These are phyloP conservation scores for Chalciporus pseudorubinellus DNA, from an alignment of 768 basidiomycete genomes.

Conservation along the genomic window DNA sequence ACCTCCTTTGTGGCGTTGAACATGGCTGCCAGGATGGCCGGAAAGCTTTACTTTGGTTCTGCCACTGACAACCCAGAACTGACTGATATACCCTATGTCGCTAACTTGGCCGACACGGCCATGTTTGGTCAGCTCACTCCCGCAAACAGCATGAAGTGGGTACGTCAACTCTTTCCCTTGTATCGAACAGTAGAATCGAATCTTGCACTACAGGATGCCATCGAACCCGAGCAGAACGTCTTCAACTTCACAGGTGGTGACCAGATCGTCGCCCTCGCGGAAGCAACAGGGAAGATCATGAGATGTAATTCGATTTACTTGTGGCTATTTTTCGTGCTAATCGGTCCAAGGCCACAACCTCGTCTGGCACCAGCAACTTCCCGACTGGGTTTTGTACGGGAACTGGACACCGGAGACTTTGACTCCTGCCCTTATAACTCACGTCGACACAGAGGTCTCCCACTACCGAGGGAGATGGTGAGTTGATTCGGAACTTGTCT, in stretches of 20 bases:
- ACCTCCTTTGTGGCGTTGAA: slow-evolving; percentile 25
- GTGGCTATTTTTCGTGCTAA: neutral
- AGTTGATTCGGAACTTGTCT: neutral
- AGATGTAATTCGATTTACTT: slow-evolving; percentile 9
- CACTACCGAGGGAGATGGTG: slow-evolving; percentile 16
- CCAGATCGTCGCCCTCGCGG: slow-evolving; percentile 18
- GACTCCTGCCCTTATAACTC: slow-evolving; percentile 15
- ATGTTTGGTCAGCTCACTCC: slow-evolving; percentile 23
- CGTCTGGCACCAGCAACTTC: slow-evolving; percentile 18
- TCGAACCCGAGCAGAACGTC: slow-evolving; percentile 24
- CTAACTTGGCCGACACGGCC: slow-evolving; percentile 3
- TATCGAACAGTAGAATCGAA: neutral
- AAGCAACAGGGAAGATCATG: slow-evolving; percentile 18
- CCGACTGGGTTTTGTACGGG: slow-evolving; percentile 15
- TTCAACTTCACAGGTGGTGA: slow-evolving; percentile 24
- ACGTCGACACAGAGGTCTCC: slow-evolving; percentile 18
- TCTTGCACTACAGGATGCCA: slow-evolving; percentile 9
- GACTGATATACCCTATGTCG: slow-evolving; percentile 15
- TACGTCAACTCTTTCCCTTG: slow-evolving; percentile 1
- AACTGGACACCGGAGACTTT: slow-evolving; percentile 13
- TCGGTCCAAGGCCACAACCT: slow-evolving; percentile 17
- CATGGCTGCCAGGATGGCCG: slow-evolving; percentile 37
- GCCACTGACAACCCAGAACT: slow-evolving; percentile 49
- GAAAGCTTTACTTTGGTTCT: slow-evolving; percentile 47
- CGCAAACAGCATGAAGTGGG: slow-evolving; percentile 22